These are phyloP conservation scores for Leccinum disarticulatum DNA, from an alignment of 768 basidiomycete genomes.

Conservation along the genomic window DNA sequence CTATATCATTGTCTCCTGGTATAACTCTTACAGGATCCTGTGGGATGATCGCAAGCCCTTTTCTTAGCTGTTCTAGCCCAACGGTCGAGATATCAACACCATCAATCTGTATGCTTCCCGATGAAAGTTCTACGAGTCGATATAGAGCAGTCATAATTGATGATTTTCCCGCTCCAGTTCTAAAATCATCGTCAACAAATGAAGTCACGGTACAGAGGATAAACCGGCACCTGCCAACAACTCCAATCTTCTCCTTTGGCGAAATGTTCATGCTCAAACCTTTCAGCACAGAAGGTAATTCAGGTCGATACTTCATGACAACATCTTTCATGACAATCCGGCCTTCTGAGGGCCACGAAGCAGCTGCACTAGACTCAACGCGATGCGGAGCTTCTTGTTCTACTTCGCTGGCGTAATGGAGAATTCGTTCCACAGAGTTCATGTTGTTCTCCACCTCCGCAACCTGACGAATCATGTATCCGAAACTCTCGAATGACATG, in stretches of 20 bases:
- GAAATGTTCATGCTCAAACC: conserved; percentile 68
- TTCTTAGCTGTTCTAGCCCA: conserved; percentile 72
- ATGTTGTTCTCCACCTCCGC: conserved; percentile 93
- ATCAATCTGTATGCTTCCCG: conserved; percentile 80
- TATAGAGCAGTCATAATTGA: conserved; percentile 88
- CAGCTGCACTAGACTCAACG: conserved; percentile 57
- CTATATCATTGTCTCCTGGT: neutral
- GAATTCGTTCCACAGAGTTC: conserved; percentile 87
- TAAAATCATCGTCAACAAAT: conserved; percentile 18
- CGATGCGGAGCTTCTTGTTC: conserved; percentile 81
- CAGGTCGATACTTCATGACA: conserved; percentile 80
- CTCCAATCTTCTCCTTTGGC: conserved; percentile 88
- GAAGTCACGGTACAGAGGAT: conserved; percentile 6
- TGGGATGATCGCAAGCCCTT: conserved; percentile 73
- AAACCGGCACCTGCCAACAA: conserved; percentile 61
- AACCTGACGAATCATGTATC: conserved; percentile 73
- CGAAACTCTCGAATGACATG: conserved; percentile 46
- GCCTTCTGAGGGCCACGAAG: conserved; percentile 76
- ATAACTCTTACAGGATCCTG: conserved; percentile 53
- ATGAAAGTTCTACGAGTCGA: conserved; percentile 76
- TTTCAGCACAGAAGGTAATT: conserved; percentile 83
- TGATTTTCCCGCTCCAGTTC: conserved; percentile 87
- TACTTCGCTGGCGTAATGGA: conserved; percentile 78
- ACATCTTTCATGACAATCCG: conserved; percentile 73
- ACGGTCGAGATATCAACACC: conserved; percentile 83